A percentile compares a stretch with the other conserved stretches of the same genome.
Evolutionary conservation across 1,284 basidiomycete genomes (phyloP).

Genomic region (Moesziomyces parantarcticus): DNA sequence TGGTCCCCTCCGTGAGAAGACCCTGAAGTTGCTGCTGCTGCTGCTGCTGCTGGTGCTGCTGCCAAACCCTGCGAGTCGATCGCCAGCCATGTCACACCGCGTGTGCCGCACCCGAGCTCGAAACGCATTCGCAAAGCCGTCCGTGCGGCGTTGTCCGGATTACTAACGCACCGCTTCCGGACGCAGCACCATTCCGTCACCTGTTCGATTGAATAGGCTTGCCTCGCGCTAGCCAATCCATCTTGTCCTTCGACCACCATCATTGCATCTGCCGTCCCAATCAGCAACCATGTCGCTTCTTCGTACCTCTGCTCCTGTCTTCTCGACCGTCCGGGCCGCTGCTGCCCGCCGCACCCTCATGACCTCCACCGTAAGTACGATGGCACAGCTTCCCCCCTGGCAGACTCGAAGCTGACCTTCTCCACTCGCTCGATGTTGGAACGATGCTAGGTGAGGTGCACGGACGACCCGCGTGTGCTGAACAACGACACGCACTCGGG

Average conservation of each 20-base stretch:
- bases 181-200: not conserved
- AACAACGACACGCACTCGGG: conserved; percentile 47
- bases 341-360: conserved; percentile 17
- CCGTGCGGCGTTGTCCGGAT: not conserved
- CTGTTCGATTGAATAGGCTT: too few species aligned
- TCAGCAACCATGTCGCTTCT: conserved; percentile 37
- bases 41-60: too few species aligned
- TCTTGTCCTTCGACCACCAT: not conserved
- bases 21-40: not conserved
- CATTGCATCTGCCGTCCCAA: not conserved
- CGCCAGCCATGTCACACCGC: not conserved
- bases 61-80: too few species aligned
- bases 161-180: not conserved
- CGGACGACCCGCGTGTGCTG: conserved; percentile 39
- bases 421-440: not conserved
- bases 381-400: too few species aligned
- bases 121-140: not conserved
- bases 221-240: too few species aligned
- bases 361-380: conserved; percentile 33
- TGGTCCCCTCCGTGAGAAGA: not conserved
- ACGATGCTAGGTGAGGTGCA: conserved; percentile 21
- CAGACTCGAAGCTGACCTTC: not conserved
- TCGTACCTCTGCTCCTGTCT: conserved; percentile 22
- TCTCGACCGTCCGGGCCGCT: conserved; percentile 10
- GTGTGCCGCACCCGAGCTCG: not conserved